Evolutionary conservation across 441 rosid species (phyloP).

Genomic region (Populus trichocarpa): DNA sequence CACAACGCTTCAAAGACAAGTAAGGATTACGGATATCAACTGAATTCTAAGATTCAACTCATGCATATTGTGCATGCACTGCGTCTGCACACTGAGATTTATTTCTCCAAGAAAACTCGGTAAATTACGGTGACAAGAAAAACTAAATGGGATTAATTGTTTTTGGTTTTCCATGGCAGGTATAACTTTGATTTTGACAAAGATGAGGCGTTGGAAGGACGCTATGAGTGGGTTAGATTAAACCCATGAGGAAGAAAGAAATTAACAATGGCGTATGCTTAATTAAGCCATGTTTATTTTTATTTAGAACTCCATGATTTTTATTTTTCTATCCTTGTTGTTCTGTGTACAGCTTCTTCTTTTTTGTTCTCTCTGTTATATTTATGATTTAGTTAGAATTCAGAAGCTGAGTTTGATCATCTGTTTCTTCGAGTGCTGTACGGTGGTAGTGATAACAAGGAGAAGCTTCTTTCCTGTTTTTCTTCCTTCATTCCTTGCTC

Average conservation of each 20-base stretch:
- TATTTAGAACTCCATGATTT: background rate
- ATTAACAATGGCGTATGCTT: slow-evolving; percentile 8
- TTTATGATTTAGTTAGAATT: slow-evolving; percentile 1
- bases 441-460: background rate
- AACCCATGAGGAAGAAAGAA: slow-evolving; percentile 20
- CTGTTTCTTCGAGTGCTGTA: background rate
- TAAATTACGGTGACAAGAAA: background rate
- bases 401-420: background rate
- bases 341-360: slow-evolving; percentile 26
- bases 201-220: slow-evolving; percentile 81
- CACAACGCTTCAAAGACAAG: slow-evolving; percentile 52
- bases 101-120: slow-evolving; percentile 8
- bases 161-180: slow-evolving; percentile 32
- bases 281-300: background rate
- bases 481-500: background rate
- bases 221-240: slow-evolving; percentile 67
- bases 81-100: slow-evolving; percentile 12
- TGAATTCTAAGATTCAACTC: background rate
- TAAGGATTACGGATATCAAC: slow-evolving; percentile 23
- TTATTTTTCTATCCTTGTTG: background rate
- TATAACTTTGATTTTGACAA: slow-evolving; percentile 70
- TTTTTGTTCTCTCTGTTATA: background rate
- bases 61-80: background rate
- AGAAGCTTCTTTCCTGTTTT: background rate
- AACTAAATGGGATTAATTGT: background rate